Conservation (phyloP, 345 rosid species). For the Bruguiera gymnorhiza region DNA sequence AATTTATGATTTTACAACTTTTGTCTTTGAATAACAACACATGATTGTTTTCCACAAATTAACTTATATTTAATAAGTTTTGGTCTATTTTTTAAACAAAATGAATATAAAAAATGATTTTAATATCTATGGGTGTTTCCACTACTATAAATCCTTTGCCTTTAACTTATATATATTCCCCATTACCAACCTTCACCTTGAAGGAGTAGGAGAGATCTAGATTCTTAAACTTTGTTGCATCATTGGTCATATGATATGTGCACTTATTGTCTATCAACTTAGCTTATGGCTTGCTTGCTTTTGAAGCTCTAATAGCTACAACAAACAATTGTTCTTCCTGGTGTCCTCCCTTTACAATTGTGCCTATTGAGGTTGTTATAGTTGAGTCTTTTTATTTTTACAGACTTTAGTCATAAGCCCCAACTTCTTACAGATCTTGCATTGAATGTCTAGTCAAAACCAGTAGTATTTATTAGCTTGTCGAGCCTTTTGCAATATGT, state of each 20-base stretch:
- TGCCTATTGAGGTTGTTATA: background rate
- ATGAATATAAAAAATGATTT: background rate
- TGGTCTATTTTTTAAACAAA: background rate
- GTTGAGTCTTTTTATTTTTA: background rate
- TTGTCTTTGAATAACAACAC: background rate
- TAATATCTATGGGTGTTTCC: background rate
- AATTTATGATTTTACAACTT: background rate
- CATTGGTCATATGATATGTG: background rate
- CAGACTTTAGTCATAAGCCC: background rate
- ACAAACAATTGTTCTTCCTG: background rate
- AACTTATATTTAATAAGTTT: background rate
- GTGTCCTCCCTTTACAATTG: background rate
- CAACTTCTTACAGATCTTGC: background rate
- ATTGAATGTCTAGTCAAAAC: no score
- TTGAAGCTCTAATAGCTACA: background rate
- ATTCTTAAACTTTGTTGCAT: background rate
- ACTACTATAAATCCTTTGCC: background rate
- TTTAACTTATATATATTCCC: background rate
- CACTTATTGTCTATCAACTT: constrained; percentile 4
- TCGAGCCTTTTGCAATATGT: no score
- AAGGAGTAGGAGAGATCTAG: background rate
- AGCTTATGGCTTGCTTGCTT: background rate
- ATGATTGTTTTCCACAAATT: background rate
- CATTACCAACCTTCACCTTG: background rate
- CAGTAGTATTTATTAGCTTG: no score